Evolutionary conservation across 495 filamentous ascomycete species (phyloP).

Genomic region (Lindgomyces ingoldianus): DNA sequence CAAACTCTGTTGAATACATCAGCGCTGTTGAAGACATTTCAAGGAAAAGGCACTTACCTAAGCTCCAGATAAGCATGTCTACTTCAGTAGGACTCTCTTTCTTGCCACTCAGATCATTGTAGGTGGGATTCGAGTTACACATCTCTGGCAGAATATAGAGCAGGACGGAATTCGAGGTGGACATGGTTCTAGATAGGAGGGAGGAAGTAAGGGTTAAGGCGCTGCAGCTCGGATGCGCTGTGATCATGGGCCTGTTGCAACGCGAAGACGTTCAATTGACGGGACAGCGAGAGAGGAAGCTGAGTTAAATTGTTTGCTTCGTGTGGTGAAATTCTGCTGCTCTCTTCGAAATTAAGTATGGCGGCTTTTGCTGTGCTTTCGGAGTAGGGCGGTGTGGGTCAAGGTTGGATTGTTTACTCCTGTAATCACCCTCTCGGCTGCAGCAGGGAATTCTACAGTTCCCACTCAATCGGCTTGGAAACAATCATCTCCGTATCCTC

Average conservation of each 20-base stretch:
- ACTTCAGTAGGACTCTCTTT: background rate
- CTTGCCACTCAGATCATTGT: background rate
- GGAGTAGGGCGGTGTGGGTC: background rate
- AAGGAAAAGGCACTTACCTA: background rate
- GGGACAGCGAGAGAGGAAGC: background rate
- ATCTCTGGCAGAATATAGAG: background rate
- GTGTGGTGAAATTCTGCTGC: too few relatives aligned
- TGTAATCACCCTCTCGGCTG: background rate
- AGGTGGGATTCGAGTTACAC: constrained; percentile 4
- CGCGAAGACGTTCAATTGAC: background rate
- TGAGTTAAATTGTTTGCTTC: background rate
- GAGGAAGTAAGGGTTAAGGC: too few relatives aligned
- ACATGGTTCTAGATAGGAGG: background rate
- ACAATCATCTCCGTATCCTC: constrained; percentile 48
- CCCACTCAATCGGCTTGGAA: constrained; percentile 31
- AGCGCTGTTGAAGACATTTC: background rate
- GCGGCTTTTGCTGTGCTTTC: too few relatives aligned
- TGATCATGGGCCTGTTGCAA: background rate
- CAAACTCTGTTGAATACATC: background rate
- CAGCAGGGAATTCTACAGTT: constrained; percentile 6
- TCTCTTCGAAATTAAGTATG: too few relatives aligned
- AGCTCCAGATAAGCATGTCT: background rate
- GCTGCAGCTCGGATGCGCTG: background rate
- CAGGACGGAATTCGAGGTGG: background rate
- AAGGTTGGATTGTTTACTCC: background rate